Conservation (phyloP, 2,329 filamentous ascomycete species). For the Thielaviopsis populi region DNA sequence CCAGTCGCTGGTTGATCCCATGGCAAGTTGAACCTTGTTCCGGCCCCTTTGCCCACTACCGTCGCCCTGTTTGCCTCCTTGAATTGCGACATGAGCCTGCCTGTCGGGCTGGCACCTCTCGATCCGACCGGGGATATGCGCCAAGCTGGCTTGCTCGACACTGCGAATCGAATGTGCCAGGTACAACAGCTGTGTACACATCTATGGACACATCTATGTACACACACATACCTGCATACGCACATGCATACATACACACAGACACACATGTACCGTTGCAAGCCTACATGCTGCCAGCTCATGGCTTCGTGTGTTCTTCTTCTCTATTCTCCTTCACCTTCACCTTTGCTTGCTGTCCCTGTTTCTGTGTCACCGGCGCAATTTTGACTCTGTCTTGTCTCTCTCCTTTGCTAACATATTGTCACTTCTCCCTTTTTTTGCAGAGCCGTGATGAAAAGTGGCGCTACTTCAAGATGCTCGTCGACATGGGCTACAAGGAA, state of each 20-base stretch:
- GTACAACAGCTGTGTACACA: background rate
- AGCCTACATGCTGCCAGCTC: background rate
- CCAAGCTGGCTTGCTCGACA: background rate
- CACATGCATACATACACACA: background rate
- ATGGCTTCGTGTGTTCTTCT: background rate
- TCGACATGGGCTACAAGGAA: conserved; percentile 88
- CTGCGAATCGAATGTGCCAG: background rate
- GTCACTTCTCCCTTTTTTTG: conserved; percentile 3
- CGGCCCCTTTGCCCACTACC: background rate
- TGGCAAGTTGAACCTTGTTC: conserved; percentile 48
- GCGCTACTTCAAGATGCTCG: conserved; percentile 87
- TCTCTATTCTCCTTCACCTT: background rate
- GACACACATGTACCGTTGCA: background rate
- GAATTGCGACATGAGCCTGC: background rate
- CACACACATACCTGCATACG: background rate
- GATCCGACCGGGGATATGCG: background rate
- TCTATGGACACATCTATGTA: background rate
- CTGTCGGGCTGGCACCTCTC: too few relatives aligned
- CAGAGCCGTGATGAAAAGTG: conserved; percentile 92
- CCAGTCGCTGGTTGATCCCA: conserved; percentile 82
- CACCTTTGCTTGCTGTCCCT: background rate
- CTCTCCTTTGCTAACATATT: background rate
- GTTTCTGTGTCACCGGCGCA: background rate
- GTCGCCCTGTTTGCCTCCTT: background rate
- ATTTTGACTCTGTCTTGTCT: background rate